Base-by-base conservation (phyloP, 805 yeast genomes). In the Yamadazyma scolyti region DNA sequence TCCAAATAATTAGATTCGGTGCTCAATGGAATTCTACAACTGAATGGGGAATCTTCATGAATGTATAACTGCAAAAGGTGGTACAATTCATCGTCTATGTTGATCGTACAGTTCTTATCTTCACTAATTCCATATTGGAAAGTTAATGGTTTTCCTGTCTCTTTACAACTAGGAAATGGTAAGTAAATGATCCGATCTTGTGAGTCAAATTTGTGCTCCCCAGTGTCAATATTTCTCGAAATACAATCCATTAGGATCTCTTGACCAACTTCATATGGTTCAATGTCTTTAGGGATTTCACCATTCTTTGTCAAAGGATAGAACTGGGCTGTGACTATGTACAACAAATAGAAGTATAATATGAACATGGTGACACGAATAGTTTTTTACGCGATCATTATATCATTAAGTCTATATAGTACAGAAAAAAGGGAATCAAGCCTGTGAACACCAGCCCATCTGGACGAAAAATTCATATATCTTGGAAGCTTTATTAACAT, bases 401-500 rank as follows among this genome's bases (percentile, higher is more conserved):
- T n/a, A n/a, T n/a, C n/a, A n/a, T 19, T 19, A 7, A 19, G 7
- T 19, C 7, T 19, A 19, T 19, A 19, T 19, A 9, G 20, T 8
- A 19, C 10, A 9, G 20, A 9, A 19, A 19, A n/a, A n/a, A n/a
- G n/a, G n/a, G n/a, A n/a, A 3, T 20, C 46, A 60, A 9, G 63
- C 70, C 32, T 62, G 72, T 9, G 64, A 48, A 50, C 78, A 75
- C 98, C 98, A 93, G 36, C 86, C 84, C 71, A 93, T 96, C 37
- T 79, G 77, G 38, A 83, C 85, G 56, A 93, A 93, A 52, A 93
- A 93, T 51, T 93, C 97, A 58, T 84, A 93, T 30, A 93, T 82
- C 54, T 82, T 79, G 16, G 85, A 79, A 2, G 95, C 86, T 55
- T 90, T 93, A 43, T 75, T 72, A 10, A 88, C 82, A 52, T 93